These are phyloP conservation scores for Colletotrichum sp. DNA, from an alignment of 2,329 filamentous ascomycete species.

Conservation along the genomic window DNA sequence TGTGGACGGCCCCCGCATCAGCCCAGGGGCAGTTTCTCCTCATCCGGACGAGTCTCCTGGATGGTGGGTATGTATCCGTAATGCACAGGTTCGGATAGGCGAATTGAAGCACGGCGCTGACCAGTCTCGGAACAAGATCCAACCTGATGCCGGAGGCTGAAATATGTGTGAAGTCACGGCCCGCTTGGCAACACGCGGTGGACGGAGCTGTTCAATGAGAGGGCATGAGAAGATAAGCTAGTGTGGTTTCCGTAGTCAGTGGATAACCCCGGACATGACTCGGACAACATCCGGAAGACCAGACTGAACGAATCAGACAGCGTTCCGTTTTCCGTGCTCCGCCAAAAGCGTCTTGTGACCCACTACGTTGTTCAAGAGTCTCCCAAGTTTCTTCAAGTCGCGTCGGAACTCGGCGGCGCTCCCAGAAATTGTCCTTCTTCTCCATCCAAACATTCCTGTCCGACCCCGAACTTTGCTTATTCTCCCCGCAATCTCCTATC, in stretches of 20 bases:
- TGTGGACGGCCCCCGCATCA: constrained; percentile 30
- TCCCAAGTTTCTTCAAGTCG: background rate
- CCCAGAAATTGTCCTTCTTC: background rate
- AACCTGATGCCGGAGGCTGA: constrained; percentile 22
- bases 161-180: constrained; percentile 31
- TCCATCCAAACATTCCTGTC: constrained; percentile 2
- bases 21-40: constrained; percentile 28
- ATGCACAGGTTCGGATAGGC: background rate
- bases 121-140: constrained; percentile 18
- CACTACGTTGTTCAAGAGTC: background rate
- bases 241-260: background rate
- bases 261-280: background rate
- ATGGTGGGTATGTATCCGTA: constrained; percentile 25
- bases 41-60: constrained; percentile 27
- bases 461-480: background rate
- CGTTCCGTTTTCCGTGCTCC: constrained; percentile 7
- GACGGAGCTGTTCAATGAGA: constrained; percentile 29
- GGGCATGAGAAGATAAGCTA: constrained; percentile 27
- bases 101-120: constrained; percentile 7
- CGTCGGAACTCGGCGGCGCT: constrained; percentile 9
- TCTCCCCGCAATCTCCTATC: background rate
- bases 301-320: background rate
- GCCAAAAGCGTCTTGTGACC: background rate
- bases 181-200: constrained; percentile 25
- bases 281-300: background rate